Percentiles rank a stretch among this genome's conserved stretches.
These are phyloP conservation scores for Leccinum subtestaceum DNA, from an alignment of 768 basidiomycete species.

Conservation along the genomic window DNA sequence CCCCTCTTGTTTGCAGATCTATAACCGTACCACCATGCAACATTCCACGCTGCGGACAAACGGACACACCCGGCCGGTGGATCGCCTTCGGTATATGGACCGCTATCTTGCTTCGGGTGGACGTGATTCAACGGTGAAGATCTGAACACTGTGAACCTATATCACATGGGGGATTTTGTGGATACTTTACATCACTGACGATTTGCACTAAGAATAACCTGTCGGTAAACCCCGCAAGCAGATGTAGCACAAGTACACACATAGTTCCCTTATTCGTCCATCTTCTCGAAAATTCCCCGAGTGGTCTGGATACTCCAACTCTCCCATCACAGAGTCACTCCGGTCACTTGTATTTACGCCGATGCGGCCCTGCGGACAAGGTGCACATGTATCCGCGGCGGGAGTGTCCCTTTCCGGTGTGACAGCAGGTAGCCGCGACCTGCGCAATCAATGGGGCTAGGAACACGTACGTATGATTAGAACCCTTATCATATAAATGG, in stretches of 20 bases:
- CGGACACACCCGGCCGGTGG: conserved; percentile 89
- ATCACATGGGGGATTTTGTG: neutral
- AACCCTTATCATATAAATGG: neutral
- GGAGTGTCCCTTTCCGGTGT: neutral
- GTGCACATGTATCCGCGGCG: too few relatives aligned
- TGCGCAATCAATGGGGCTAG: neutral
- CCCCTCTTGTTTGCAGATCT: conserved; percentile 52
- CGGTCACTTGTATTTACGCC: neutral
- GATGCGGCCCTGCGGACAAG: neutral
- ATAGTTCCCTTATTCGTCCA: too few relatives aligned
- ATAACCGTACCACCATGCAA: conserved; percentile 92
- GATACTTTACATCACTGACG: conserved; percentile 17
- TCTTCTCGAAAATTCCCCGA: neutral
- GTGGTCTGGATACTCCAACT: neutral
- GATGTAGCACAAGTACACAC: conserved; percentile 11
- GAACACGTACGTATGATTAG: neutral
- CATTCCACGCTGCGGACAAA: conserved; percentile 82
- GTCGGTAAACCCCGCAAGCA: conserved; percentile 20
- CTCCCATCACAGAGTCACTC: neutral
- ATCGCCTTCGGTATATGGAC: conserved; percentile 93
- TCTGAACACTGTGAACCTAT: conserved; percentile 79
- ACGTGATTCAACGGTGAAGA: conserved; percentile 81
- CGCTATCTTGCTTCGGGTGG: conserved; percentile 90
- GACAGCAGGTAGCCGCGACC: neutral
- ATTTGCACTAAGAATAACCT: conserved; percentile 16